Percentiles rank a stretch among this genome's conserved stretches.
Evolutionary conservation across 192 early-diverging fungal genomes (phyloP).

Genomic region (Backusella sp.): DNA sequence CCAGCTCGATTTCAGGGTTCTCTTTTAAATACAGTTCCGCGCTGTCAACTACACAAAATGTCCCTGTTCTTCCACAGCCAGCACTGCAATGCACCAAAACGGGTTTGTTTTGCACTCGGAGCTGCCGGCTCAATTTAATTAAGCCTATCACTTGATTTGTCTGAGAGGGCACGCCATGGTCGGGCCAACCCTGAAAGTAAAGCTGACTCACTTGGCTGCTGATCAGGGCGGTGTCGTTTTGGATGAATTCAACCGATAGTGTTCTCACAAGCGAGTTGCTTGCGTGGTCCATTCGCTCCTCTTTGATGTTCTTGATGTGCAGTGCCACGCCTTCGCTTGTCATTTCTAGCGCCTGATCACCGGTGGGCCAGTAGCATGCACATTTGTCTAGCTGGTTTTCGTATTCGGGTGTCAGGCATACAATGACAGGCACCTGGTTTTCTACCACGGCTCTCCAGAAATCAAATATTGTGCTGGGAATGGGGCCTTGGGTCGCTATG

Average conservation of each 20-base stretch:
- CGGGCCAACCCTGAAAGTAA: slow-evolving; percentile 82
- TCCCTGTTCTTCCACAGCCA: slow-evolving; percentile 84
- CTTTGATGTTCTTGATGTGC: neutral
- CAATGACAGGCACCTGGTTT: slow-evolving; percentile 70
- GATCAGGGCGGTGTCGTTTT: neutral
- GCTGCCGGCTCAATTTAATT: slow-evolving; percentile 35
- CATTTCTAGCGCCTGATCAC: slow-evolving; percentile 28
- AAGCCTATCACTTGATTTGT: slow-evolving; percentile 54
- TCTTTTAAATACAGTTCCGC: neutral
- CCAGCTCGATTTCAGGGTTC: slow-evolving; percentile 31
- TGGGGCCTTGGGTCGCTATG: slow-evolving; percentile 90
- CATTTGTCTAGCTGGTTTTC: slow-evolving; percentile 76
- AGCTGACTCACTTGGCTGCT: slow-evolving; percentile 57
- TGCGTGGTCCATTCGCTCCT: neutral
- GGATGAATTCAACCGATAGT: neutral
- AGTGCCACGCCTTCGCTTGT: neutral
- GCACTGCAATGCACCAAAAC: slow-evolving; percentile 86
- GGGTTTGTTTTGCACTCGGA: slow-evolving; percentile 33
- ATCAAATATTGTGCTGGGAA: slow-evolving; percentile 67
- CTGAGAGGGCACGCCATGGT: slow-evolving; percentile 68
- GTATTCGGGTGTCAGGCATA: slow-evolving; percentile 83
- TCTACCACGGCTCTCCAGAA: slow-evolving; percentile 95
- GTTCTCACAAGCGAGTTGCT: neutral
- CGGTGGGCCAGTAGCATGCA: slow-evolving; percentile 82
- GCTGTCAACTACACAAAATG: slow-evolving; percentile 65